Base-by-base conservation (phyloP, 2,329 filamentous ascomycete genomes). In the Alternaria tenuissima region DNA sequence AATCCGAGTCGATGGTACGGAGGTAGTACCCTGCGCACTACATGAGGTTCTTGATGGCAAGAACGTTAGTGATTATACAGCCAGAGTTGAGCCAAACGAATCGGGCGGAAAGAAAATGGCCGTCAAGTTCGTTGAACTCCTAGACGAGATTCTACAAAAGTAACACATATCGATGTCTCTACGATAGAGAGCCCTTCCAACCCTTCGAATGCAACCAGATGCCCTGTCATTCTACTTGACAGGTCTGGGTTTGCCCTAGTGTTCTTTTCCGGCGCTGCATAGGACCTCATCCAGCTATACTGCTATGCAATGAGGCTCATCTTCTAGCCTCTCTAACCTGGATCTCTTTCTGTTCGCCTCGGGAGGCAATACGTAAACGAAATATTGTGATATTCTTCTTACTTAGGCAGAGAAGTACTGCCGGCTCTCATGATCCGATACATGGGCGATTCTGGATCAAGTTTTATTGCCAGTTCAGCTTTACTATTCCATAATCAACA, bases 61-160 rank as follows among this genome's bases (percentile, higher is more conserved):
- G 61, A 61, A 26, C 3, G 57, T 36, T 9, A 61, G 59, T 1
- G 71, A 78, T 24, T 79, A 79, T 52, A 71, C 69, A 14, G 76
- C 64, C 7, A 75, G 77, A 49, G 76, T 79, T 3, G 77, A 79
- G 59, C 77, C 77, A 4, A 79, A 68, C 43, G 57, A 59, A 1
- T 56, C 72, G 16, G 77, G 77, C 1, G 77, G 76, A 2, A 66
- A 62, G 30, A 78, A 75, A 65, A 78, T 79, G 72, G 74, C 75
- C 12, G 38, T 54, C 11, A 67, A 48, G 36, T 76, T 78, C 44
- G 59, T 62, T 26, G 59, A 62, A 18, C 22, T 75, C 5, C 14
- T 76, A 4, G 51, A 64, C 4, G 57, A 48, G n/a, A 22, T 48
- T 12, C n/a, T 48, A 12, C 28, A 48, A 32, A 32, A 22, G 1